phyloP scores from a whole-genome alignment of 129 eudicot species.

The Lactuca sativa region DNA sequence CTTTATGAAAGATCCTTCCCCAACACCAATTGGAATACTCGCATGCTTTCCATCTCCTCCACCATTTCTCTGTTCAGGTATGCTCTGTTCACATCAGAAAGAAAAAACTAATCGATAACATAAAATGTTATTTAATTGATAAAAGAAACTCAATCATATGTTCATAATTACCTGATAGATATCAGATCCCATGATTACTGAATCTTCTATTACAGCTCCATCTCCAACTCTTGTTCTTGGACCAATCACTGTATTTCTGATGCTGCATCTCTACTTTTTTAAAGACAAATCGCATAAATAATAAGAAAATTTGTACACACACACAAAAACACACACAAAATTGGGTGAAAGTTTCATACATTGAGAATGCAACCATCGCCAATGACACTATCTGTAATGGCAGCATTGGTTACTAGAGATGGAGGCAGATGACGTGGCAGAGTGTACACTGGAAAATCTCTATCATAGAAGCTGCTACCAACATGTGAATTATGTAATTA shows the following conservation, averaged over 20 bases:
- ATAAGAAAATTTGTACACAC: not conserved
- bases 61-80: conserved; percentile 33
- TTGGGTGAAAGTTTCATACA: conserved; percentile 43
- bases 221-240: conserved; percentile 74
- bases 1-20: conserved; percentile 72
- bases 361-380: conserved; percentile 92
- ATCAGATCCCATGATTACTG: conserved; percentile 92
- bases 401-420: conserved; percentile 63
- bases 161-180: conserved; percentile 55
- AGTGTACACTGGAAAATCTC: conserved; percentile 77
- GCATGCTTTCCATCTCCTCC: conserved; percentile 24
- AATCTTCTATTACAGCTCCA: conserved; percentile 74
- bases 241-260: conserved; percentile 76
- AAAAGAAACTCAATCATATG: not conserved
- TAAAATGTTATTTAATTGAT: not conserved
- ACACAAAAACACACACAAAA: not conserved
- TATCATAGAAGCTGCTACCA: conserved; percentile 73
- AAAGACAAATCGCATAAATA: conserved; percentile 15
- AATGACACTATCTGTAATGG: conserved; percentile 66
- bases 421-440: conserved; percentile 88
- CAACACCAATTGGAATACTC: conserved; percentile 65
- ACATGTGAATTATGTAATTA: conserved; percentile 33
- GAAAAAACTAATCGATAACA: not conserved
- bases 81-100: conserved; percentile 17
- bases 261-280: conserved; percentile 68